Evolutionary conservation across 345 rosid genomes (phyloP).

Genomic region (Brassica incana): DNA sequence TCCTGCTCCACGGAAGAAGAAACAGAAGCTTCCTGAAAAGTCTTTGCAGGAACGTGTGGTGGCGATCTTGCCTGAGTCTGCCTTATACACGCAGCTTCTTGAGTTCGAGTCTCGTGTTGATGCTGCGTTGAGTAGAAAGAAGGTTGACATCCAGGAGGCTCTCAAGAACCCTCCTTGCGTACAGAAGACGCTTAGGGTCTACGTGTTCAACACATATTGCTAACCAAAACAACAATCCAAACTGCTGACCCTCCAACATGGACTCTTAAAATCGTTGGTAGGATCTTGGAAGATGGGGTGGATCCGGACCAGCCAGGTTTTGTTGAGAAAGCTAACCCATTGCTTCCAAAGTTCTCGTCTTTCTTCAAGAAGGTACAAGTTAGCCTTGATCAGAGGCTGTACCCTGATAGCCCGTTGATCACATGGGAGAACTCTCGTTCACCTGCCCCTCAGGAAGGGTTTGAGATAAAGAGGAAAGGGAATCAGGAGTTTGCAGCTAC

Average conservation of each 20-base stretch:
- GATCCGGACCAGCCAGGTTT: slow-evolving; percentile 89
- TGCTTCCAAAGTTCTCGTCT: slow-evolving; percentile 81
- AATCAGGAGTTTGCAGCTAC: slow-evolving; percentile 81
- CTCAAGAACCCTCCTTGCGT: slow-evolving; percentile 86
- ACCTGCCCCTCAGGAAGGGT: slow-evolving; percentile 90
- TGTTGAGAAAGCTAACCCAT: slow-evolving; percentile 68
- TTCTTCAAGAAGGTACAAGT: slow-evolving; percentile 91
- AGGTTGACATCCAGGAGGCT: slow-evolving; percentile 94
- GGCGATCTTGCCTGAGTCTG: slow-evolving; percentile 93
- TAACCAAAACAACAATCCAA: slow-evolving; percentile 82
- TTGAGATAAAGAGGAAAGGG: slow-evolving; percentile 97
- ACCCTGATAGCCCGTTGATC: slow-evolving; percentile 84
- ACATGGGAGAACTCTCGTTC: slow-evolving; percentile 93
- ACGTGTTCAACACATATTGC: slow-evolving; percentile 83
- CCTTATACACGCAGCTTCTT: slow-evolving; percentile 92
- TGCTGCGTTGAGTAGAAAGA: slow-evolving; percentile 86
- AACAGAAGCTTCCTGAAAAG: slow-evolving; percentile 92
- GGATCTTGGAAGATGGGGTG: slow-evolving; percentile 91
- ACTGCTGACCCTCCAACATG: slow-evolving; percentile 89
- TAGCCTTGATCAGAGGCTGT: slow-evolving; percentile 84
- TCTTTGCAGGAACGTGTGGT: slow-evolving; percentile 90
- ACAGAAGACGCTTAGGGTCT: slow-evolving; percentile 90
- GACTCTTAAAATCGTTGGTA: slow-evolving; percentile 92
- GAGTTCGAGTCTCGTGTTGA: slow-evolving; percentile 94
- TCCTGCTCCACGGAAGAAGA: slow-evolving; percentile 80